phyloP scores from a whole-genome alignment of 352 stramenopile genomes.

The Pythium aphanidermatum region DNA sequence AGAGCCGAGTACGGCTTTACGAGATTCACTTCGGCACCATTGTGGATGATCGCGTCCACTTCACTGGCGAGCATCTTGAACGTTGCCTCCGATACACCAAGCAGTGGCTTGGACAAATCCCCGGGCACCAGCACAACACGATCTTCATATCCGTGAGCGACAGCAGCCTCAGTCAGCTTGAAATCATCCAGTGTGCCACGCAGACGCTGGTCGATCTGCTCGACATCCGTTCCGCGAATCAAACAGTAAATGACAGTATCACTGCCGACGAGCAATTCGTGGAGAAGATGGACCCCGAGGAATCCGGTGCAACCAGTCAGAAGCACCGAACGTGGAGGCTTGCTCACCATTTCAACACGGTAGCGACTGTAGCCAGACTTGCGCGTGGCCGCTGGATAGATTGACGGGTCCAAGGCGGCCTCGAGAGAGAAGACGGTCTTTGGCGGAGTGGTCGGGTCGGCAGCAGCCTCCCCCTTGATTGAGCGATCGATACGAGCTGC shows the following conservation, averaged over 20 bases:
- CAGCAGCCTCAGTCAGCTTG: slow-evolving; percentile 37
- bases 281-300: slow-evolving; percentile 81
- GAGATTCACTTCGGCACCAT: slow-evolving; percentile 90
- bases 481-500: slow-evolving; percentile 41
- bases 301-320: slow-evolving; percentile 91
- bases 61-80: slow-evolving; percentile 87
- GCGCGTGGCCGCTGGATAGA: slow-evolving; percentile 64
- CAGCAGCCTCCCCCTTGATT: slow-evolving; percentile 1
- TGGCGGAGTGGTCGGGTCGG: background rate
- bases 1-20: slow-evolving; percentile 87
- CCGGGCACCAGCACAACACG: slow-evolving; percentile 58
- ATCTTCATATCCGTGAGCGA: slow-evolving; percentile 62
- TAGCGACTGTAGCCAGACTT: slow-evolving; percentile 76
- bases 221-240: slow-evolving; percentile 52
- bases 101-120: slow-evolving; percentile 74
- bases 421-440: slow-evolving; percentile 61
- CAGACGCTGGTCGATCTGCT: slow-evolving; percentile 46
- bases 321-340: slow-evolving; percentile 73
- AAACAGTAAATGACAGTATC: slow-evolving; percentile 80
- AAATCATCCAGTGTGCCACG: slow-evolving; percentile 52
- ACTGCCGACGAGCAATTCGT: slow-evolving; percentile 67
- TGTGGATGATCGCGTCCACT: slow-evolving; percentile 89
- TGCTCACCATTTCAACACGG: slow-evolving; percentile 67
- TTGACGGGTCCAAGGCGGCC: slow-evolving; percentile 54
- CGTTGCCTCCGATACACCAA: slow-evolving; percentile 70